These are phyloP conservation scores for Fusarium equiseti DNA, from an alignment of 2,329 filamentous ascomycete species.

Conservation along the genomic window DNA sequence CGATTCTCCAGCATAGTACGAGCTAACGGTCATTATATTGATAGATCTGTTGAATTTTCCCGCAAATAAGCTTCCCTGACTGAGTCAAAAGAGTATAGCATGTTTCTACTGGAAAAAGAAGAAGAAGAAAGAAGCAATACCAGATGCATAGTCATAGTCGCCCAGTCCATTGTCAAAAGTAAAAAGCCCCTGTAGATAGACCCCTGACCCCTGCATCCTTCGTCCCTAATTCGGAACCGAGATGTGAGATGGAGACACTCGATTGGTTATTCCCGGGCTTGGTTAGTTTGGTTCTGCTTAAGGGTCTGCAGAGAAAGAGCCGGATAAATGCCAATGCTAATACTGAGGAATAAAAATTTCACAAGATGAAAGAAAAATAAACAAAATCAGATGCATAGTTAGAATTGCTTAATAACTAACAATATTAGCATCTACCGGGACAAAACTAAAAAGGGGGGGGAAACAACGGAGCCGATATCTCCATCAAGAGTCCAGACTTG, in stretches of 20 bases:
- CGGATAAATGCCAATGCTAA: neutral
- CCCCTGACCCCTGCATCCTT: constrained; percentile 25
- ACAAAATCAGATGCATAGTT: neutral
- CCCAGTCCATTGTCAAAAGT: neutral
- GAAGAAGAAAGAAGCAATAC: neutral
- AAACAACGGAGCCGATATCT: constrained; percentile 3
- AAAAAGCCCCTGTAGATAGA: constrained; percentile 12
- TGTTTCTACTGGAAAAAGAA: neutral
- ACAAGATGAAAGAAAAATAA: neutral
- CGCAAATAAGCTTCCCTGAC: neutral
- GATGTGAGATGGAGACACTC: constrained; percentile 15
- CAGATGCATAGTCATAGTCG: neutral
- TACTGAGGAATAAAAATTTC: neutral
- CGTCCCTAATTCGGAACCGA: constrained; percentile 18
- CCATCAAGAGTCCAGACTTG: constrained; percentile 26
- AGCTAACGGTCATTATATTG: neutral
- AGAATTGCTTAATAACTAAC: neutral
- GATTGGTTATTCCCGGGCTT: constrained; percentile 31
- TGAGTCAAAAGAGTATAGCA: neutral
- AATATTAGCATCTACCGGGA: neutral
- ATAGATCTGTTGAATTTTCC: neutral
- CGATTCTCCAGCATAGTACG: neutral
- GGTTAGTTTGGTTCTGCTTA: constrained; percentile 3
- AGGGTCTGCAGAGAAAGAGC: constrained; percentile 4
- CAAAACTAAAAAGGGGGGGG: neutral